Conservation (phyloP, 805 yeast species). For the Ogataea ramenticola region DNA sequence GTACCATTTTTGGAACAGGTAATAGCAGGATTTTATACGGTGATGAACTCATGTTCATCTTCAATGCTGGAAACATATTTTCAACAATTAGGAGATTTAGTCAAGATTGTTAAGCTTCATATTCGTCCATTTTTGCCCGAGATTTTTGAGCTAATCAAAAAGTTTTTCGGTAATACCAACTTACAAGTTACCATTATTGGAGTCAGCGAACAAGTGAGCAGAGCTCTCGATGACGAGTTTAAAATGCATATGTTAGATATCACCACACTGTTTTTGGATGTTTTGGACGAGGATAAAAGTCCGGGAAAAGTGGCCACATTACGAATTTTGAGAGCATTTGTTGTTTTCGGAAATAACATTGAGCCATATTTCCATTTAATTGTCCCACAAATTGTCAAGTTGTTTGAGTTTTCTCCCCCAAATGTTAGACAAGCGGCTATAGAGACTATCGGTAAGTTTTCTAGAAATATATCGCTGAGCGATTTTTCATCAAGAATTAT, state of each 20-base stretch:
- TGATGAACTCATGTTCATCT: slow-evolving; percentile 75
- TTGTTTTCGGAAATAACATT: slow-evolving; percentile 77
- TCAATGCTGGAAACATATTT: slow-evolving; percentile 81
- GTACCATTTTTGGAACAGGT: slow-evolving; percentile 84
- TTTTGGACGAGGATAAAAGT: slow-evolving; percentile 67
- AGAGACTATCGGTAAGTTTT: slow-evolving; percentile 73
- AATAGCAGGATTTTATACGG: slow-evolving; percentile 78
- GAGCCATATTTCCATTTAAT: slow-evolving; percentile 86
- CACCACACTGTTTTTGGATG: slow-evolving; percentile 66
- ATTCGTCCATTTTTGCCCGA: slow-evolving; percentile 75
- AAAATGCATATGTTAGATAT: slow-evolving; percentile 75
- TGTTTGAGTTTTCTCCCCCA: slow-evolving; percentile 68
- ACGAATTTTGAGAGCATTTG: slow-evolving; percentile 74
- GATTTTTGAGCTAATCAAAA: slow-evolving; percentile 67
- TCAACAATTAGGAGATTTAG: slow-evolving; percentile 76
- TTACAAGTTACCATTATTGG: slow-evolving; percentile 75
- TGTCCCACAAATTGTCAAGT: slow-evolving; percentile 75
- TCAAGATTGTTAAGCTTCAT: slow-evolving; percentile 81
- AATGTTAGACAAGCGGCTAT: slow-evolving; percentile 66
- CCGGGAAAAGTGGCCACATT: slow-evolving; percentile 53
- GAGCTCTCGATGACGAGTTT: slow-evolving; percentile 87
- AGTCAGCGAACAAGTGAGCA: slow-evolving; percentile 76
- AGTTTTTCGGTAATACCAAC: slow-evolving; percentile 55
- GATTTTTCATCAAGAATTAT: slow-evolving; percentile 90
- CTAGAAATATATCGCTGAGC: slow-evolving; percentile 61